Evolutionary conservation across 352 stramenopile genomes (phyloP).

Genomic region (Globisporangium perplexum): DNA sequence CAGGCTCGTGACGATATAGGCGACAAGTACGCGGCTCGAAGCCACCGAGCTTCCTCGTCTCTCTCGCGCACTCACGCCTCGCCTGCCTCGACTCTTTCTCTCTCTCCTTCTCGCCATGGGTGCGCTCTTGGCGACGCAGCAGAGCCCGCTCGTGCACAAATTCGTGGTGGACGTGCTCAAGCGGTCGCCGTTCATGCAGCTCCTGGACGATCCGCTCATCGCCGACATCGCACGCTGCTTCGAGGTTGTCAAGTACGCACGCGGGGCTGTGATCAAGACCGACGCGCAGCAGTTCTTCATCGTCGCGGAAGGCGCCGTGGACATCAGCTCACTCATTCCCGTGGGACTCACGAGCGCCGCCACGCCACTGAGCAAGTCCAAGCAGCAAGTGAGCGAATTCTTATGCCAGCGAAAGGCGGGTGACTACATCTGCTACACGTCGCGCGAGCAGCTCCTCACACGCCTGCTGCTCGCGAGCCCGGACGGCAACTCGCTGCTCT

Average conservation of each 20-base stretch:
- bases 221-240: slow-evolving; percentile 59
- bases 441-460: slow-evolving; percentile 36
- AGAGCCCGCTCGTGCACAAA: slow-evolving; percentile 14
- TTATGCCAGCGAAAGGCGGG: slow-evolving; percentile 49
- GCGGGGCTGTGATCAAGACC: slow-evolving; percentile 39
- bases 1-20: too few relatives aligned
- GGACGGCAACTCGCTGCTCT: slow-evolving; percentile 13
- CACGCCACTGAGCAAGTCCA: slow-evolving; percentile 14
- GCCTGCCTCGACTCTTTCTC: too few relatives aligned
- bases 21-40: too few relatives aligned
- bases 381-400: slow-evolving; percentile 46
- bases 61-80: too few relatives aligned
- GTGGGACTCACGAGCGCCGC: background rate
- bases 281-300: slow-evolving; percentile 51
- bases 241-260: slow-evolving; percentile 33
- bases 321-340: slow-evolving; percentile 49
- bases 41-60: too few relatives aligned
- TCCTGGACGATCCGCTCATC: slow-evolving; percentile 49
- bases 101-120: slow-evolving; percentile 16
- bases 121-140: slow-evolving; percentile 4
- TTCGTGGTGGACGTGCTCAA: slow-evolving; percentile 36
- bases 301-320: slow-evolving; percentile 45
- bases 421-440: slow-evolving; percentile 56
- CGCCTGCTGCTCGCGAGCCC: slow-evolving; percentile 29
- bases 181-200: slow-evolving; percentile 58